Evolutionary conservation across 2,329 filamentous ascomycete species (phyloP), one percentile per base, ranked within the genome.

Genomic region (Spiromastix sp.): DNA sequence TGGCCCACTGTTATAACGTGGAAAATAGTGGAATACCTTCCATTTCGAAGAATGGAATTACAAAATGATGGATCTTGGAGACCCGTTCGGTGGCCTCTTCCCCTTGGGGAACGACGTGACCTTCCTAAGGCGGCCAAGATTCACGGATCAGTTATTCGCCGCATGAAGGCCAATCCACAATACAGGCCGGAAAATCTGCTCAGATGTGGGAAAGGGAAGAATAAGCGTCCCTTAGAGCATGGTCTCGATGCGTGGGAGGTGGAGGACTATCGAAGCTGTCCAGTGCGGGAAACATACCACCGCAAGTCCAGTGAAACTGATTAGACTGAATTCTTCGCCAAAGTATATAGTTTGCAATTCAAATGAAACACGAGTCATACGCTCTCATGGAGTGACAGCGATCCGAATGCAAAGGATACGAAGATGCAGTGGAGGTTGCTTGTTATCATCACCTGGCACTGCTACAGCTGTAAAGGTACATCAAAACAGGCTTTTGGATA

Each of bases 131-230:
- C 77, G 29, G 80, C 75, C 0, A 64, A 74, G 11, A 68, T 86
- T 1, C 82, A 87, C 45, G 71, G 72, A 21, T 80, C 75, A 5
- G 82, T 82, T 0, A 73, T 86, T 40, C 70, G 72, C n/a, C 68
- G 81, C 2, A 79, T 86, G 76, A 54, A 72, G 25, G 52, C 59
- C 11, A 72, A 85, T 42, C 49, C 63, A 1, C 58, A 38, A 0
- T 86, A 85, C 45, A 65, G 81, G 0, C 81, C 81, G 0, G 79
- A 78, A 0, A 86, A 86, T 40, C 51, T 86, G 32, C 81, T 85
- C 34, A 57, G 82, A 4, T 80, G 80, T 0, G 80, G 79, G 0
- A 61, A 79, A 19, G 80, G 81, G 0, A 63, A 72, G 2, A 63
- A 72, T 15, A 60, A 43, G 3, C 79, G 79, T n/a, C n/a, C n/a